These are phyloP conservation scores for Irpex sp. DNA, from an alignment of 1,284 basidiomycete genomes.

Conservation along the genomic window DNA sequence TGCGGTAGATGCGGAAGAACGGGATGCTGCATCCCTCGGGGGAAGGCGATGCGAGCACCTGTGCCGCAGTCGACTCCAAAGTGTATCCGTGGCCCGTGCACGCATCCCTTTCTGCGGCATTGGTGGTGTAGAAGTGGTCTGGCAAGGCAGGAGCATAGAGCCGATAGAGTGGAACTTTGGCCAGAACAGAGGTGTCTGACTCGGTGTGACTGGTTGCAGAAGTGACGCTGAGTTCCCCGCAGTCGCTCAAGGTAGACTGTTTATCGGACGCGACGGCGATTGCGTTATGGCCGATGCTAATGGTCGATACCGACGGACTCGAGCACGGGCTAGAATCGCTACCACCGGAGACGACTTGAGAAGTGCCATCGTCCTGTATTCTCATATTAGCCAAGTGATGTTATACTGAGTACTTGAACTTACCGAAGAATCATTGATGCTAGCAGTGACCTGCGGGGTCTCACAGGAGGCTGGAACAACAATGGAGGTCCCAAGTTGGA, in stretches of 20 bases:
- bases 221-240: too few species aligned
- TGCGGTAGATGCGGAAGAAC: background rate
- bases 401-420: too few species aligned
- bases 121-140: background rate
- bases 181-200: background rate
- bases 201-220: background rate
- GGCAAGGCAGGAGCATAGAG: background rate
- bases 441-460: background rate
- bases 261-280: background rate
- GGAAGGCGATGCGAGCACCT: background rate
- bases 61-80: background rate
- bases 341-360: background rate
- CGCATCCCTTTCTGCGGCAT: background rate
- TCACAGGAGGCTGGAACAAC: background rate
- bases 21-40: background rate
- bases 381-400: background rate
- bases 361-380: background rate
- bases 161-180: background rate
- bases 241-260: background rate
- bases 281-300: background rate
- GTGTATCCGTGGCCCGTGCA: background rate
- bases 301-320: background rate
- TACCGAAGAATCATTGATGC: background rate
- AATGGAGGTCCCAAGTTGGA: background rate
- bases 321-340: background rate